phyloP scores from a whole-genome alignment of 805 yeast species.

The Barnettozyma botsteinii region DNA sequence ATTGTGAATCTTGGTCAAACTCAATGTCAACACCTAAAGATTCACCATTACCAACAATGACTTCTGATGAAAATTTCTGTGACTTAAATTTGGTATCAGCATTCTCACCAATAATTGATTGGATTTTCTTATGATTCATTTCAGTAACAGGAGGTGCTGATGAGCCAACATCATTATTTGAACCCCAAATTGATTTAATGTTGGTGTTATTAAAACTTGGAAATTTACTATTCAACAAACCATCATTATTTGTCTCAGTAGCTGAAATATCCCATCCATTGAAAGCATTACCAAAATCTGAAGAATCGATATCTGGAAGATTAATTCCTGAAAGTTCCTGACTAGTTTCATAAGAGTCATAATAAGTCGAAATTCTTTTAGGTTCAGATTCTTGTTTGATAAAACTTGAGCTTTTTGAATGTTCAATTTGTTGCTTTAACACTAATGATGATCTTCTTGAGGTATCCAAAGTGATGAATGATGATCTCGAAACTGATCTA shows the following conservation, averaged over 20 bases:
- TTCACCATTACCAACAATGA: slow-evolving; percentile 16
- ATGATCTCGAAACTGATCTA: slow-evolving; percentile 20
- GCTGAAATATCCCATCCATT: slow-evolving; percentile 25
- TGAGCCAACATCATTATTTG: slow-evolving; percentile 3
- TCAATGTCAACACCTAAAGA: slow-evolving; percentile 22
- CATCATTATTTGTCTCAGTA: neutral
- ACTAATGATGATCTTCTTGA: slow-evolving; percentile 18
- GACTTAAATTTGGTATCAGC: slow-evolving; percentile 18
- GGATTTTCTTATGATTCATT: slow-evolving; percentile 14
- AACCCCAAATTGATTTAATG: slow-evolving; percentile 23
- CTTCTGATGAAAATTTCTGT: slow-evolving; percentile 15
- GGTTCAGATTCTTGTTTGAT: neutral
- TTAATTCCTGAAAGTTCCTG: slow-evolving; percentile 1
- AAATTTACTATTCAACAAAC: no score
- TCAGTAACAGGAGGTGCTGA: slow-evolving; percentile 5
- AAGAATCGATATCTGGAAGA: slow-evolving; percentile 42
- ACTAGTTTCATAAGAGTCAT: slow-evolving; percentile 1
- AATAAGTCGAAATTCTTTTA: slow-evolving; percentile 2
- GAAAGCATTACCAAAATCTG: slow-evolving; percentile 44
- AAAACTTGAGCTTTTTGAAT: slow-evolving; percentile 1
- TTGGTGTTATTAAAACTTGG: slow-evolving; percentile 1
- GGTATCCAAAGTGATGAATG: slow-evolving; percentile 17
- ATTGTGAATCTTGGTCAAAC: slow-evolving; percentile 15
- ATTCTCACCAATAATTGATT: slow-evolving; percentile 12
- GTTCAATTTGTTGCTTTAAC: slow-evolving; percentile 1